These are phyloP conservation scores for Scheffersomyces illinoinensis DNA, from an alignment of 1,139 yeast genomes.

Conservation along the genomic window DNA sequence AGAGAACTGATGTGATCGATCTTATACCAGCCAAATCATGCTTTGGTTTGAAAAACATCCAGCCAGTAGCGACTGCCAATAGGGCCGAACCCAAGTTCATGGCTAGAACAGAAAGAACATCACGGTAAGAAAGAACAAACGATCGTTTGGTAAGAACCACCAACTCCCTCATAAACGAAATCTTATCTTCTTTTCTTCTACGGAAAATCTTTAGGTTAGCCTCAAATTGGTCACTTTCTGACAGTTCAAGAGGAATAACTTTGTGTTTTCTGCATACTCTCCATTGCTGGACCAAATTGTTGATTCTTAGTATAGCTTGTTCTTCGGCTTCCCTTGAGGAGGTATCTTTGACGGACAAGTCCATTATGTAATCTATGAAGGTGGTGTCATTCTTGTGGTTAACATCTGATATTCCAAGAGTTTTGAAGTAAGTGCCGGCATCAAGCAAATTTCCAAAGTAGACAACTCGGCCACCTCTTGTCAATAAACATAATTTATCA, in stretches of 20 bases:
- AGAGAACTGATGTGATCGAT: constrained; percentile 61
- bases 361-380: constrained; percentile 66
- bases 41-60: constrained; percentile 73
- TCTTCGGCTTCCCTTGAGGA: constrained; percentile 43
- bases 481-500: constrained; percentile 69
- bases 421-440: constrained; percentile 53
- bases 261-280: constrained; percentile 15
- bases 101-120: constrained; percentile 55
- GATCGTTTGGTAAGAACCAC: constrained; percentile 57
- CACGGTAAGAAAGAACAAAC: constrained; percentile 56
- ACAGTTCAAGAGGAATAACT: constrained; percentile 6
- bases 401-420: not conserved
- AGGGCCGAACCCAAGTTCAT: constrained; percentile 55
- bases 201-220: constrained; percentile 25
- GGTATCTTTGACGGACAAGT: constrained; percentile 69
- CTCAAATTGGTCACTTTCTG: constrained; percentile 16
- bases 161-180: constrained; percentile 47
- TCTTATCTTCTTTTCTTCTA: constrained; percentile 25
- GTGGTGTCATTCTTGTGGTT: constrained; percentile 17
- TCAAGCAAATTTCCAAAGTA: constrained; percentile 55
- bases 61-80: constrained; percentile 66
- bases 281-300: constrained; percentile 54
- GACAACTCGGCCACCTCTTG: constrained; percentile 65
- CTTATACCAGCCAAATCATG: constrained; percentile 67
- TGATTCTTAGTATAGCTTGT: constrained; percentile 45